Conservation (phyloP, 2,329 filamentous ascomycete genomes). For the Colletotrichum karsti region DNA sequence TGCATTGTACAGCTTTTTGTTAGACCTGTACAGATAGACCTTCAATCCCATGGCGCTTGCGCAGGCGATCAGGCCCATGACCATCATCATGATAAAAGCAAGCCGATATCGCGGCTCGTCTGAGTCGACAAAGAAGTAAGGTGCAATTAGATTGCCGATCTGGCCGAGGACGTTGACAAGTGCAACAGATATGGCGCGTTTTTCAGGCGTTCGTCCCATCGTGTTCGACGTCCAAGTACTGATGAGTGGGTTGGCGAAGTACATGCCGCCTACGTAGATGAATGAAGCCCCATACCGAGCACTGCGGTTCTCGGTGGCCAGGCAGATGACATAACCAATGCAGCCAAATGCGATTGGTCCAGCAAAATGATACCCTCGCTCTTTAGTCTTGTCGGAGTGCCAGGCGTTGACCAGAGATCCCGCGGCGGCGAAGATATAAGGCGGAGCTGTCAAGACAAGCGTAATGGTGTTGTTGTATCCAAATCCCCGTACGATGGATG, state of each 20-base stretch:
- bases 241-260: conserved; percentile 30
- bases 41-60: conserved; percentile 26
- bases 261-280: conserved; percentile 32
- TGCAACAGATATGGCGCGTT: conserved; percentile 34
- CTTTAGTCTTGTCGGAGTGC: conserved; percentile 31
- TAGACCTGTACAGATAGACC: conserved; percentile 28
- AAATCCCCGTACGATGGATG: conserved; percentile 31
- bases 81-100: conserved; percentile 35
- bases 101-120: conserved; percentile 34
- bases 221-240: conserved; percentile 31
- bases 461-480: conserved; percentile 33
- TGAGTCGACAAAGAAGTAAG: conserved; percentile 35
- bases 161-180: conserved; percentile 26
- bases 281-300: conserved; percentile 32
- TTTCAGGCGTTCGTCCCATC: conserved; percentile 35
- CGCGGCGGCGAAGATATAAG: conserved; percentile 33
- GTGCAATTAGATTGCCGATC: conserved; percentile 35
- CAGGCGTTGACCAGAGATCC: conserved; percentile 30
- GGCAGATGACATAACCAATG: conserved; percentile 34
- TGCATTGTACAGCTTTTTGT: conserved; percentile 29
- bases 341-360: conserved; percentile 31
- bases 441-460: conserved; percentile 33
- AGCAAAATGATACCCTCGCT: conserved; percentile 33
- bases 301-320: conserved; percentile 31
- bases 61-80: conserved; percentile 15